These are phyloP conservation scores for Echinosophora koreensis DNA, from an alignment of 306 rosid species.

Conservation along the genomic window DNA sequence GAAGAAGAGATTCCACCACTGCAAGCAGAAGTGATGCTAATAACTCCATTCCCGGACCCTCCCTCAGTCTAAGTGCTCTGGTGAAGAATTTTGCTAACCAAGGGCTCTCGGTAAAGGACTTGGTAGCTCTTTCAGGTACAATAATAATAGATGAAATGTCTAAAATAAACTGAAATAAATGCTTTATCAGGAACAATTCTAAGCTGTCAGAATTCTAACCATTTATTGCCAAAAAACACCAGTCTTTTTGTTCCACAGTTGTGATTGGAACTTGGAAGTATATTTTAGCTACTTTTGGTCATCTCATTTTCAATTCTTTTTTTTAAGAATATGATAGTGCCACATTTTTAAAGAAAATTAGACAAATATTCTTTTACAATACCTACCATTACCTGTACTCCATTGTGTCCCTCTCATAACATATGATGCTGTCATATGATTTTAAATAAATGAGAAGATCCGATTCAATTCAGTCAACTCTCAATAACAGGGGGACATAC, in stretches of 20 bases:
- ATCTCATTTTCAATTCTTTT: too few species aligned
- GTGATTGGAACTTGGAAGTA: neutral
- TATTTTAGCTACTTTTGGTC: neutral
- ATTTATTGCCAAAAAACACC: neutral
- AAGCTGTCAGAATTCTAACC: neutral
- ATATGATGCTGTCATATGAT: neutral
- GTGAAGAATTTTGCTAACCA: slow-evolving; percentile 53
- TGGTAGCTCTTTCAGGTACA: slow-evolving; percentile 74
- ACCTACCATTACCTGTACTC: too few species aligned
- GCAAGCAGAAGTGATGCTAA: slow-evolving; percentile 65
- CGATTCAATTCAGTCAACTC: neutral
- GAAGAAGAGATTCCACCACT: slow-evolving; percentile 71
- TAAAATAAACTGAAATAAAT: neutral
- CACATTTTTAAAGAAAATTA: too few species aligned
- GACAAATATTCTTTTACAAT: too few species aligned
- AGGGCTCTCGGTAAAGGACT: slow-evolving; percentile 56
- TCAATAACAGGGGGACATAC: slow-evolving; percentile 64
- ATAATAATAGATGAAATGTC: neutral
- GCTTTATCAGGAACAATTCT: neutral
- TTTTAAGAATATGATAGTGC: too few species aligned
- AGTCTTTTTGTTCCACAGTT: too few species aligned
- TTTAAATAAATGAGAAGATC: neutral
- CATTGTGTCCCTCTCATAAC: neutral
- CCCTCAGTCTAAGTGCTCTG: slow-evolving; percentile 37
- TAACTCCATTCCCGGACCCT: slow-evolving; percentile 52